phyloP scores from a whole-genome alignment of 768 basidiomycete species.

The Tephrocybe sp. region DNA sequence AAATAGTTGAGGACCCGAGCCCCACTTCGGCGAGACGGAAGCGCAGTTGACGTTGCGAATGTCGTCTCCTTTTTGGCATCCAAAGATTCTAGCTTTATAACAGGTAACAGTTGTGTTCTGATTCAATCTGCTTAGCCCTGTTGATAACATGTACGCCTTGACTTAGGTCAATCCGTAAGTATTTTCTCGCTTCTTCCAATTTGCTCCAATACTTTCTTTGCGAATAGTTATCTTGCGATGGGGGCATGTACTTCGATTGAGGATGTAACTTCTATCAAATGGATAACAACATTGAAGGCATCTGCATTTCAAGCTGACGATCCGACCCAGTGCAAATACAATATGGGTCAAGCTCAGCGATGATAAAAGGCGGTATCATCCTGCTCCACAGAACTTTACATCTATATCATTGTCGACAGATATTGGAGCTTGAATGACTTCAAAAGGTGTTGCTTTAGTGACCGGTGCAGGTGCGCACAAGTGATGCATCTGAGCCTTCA shows the following conservation, averaged over 20 bases:
- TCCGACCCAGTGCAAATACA: too few species aligned
- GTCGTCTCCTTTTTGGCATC: conserved; percentile 34
- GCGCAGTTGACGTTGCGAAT: conserved; percentile 27
- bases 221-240: conserved; percentile 4
- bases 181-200: neutral
- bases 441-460: conserved; percentile 11
- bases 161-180: conserved; percentile 1
- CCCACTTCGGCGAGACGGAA: conserved; percentile 11
- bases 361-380: too few species aligned
- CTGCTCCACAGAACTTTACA: too few species aligned
- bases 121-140: too few species aligned
- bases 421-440: neutral
- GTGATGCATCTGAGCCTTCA: neutral
- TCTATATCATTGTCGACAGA: too few species aligned
- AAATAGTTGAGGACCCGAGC: neutral
- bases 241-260: conserved; percentile 8
- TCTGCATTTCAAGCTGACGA: too few species aligned
- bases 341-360: too few species aligned
- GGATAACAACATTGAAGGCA: too few species aligned
- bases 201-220: neutral
- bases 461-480: conserved; percentile 10
- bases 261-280: neutral
- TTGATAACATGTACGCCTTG: too few species aligned
- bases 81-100: conserved; percentile 29
- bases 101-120: conserved; percentile 18